Base-by-base conservation (phyloP, 2,329 filamentous ascomycete species). In the Colletotrichum australisinense region DNA sequence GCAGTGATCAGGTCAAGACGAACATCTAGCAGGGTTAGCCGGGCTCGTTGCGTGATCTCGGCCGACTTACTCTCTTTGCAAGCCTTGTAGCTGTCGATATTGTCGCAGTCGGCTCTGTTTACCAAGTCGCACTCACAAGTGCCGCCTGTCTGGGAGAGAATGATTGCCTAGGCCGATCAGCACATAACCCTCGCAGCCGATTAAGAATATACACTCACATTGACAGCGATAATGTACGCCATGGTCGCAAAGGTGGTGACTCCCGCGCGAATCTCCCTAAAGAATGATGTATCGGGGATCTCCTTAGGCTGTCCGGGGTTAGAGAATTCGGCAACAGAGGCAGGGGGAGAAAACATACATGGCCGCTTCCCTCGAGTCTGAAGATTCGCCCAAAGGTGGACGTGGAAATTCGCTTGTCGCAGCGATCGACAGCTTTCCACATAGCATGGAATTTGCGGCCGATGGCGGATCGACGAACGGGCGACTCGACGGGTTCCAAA, bases 161-260 rank as follows among this genome's bases (percentile, higher is more conserved):
- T 92, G 24, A 90, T 90, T 12, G 91, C 87, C 89, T 97, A 85
- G 60, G 35, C 52, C 11, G 19, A 28, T 75, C 26, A 69, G 53
- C 57, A 28, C 12, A 11, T 19, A 28, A 26, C 24, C 16, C 16
- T 19, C 19, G 35, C 19, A 14, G 9, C 16, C 9, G 8, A 14
- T n/a, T 19, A 5, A 19, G 14, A 30, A 55, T 3, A n/a, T 6
- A 9, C 5, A 78, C 86, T 78, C 75, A 90, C 90, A 77, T 92
- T 92, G 75, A 92, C 91, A 9, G 93, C 92, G 79, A 97, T 95
- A 77, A 97, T 96, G 82, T 95, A 96, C 16, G 93, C 93, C 94
- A 95, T 95, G 3, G 93, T 93, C 67, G 93, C 92, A 79, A 94
- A 94, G 2, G 94, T 97, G 1, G 94, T 95, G 67, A 96, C 81